Evolutionary conservation across 75 land plant species (phyloP).

Genomic region (Selaginella tamariscina): DNA sequence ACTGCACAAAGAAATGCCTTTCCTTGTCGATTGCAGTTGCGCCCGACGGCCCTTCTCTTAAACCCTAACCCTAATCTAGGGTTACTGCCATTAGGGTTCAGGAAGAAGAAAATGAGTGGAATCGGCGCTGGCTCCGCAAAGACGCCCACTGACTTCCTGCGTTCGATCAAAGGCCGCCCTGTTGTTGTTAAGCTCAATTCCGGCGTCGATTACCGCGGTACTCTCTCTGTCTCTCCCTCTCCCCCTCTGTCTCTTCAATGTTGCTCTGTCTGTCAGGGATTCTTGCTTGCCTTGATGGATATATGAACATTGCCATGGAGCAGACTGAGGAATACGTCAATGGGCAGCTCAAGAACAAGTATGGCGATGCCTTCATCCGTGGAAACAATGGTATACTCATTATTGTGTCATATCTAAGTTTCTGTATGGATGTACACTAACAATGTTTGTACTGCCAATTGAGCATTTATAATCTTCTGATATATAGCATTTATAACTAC

Average conservation of each 20-base stretch:
- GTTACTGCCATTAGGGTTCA: no score
- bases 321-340: conserved; percentile 12
- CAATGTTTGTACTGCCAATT: background rate
- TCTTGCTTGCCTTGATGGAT: conserved; percentile 3
- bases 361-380: conserved; percentile 8
- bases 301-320: conserved; percentile 14
- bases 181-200: conserved; percentile 11
- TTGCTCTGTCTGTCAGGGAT: background rate
- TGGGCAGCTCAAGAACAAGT: conserved; percentile 13
- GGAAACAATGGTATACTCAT: conserved; percentile 6
- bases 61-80: no score
- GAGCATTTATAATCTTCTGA: background rate
- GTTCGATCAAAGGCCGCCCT: conserved; percentile 5
- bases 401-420: background rate
- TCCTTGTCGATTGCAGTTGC: no score
- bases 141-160: conserved; percentile 7
- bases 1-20: no score
- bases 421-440: background rate
- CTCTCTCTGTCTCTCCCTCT: background rate
- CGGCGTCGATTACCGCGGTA: conserved; percentile 8
- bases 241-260: background rate
- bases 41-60: no score
- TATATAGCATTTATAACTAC: background rate
- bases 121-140: conserved; percentile 32
- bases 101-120: no score